Evolutionary conservation across 768 basidiomycete species (phyloP), one percentile per base, ranked within the genome.

Genomic region (Tubosaeta brunneosetosa): DNA sequence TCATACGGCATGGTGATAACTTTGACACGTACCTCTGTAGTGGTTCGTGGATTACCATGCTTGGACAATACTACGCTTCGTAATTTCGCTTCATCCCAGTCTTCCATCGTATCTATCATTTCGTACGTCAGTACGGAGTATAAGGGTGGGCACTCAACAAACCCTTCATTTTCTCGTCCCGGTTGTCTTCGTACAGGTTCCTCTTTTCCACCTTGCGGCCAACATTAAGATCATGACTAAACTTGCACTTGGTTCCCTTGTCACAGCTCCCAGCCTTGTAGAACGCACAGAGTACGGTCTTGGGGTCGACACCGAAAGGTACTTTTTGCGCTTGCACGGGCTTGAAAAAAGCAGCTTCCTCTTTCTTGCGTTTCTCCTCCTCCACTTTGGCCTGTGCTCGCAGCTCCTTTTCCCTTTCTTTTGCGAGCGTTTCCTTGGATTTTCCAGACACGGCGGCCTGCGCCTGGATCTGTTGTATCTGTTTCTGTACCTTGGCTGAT

Each of bases 41-140:
- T 88, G 25, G 91, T 95, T 59, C 85, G 81, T 47, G 91, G 92
- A 71, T 94, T 97, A 26, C 94, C 94, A 56, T 83, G 79, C 70
- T 93, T 94, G 10, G 86, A 88, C 16, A 84, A 60, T 1, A 98
- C 91, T 51, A 98, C 97, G n/a, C 73, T 82, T 36, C 83, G 78
- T 51, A 99, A 74, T 72, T 97, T 97, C 63, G 86, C 93, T 55
- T 98, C 90, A 71, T 97, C 93, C 97, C 97, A 99, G 56, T 76
- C 84, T 61, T 97, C 94, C 97, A 98, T 98, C 11, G 92, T 94
- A 72, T 98, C 94, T 94, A 57, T 34, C 33, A 38, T 19, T 59
- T 44, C 43, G 16, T 26, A 45, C 26, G 41, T 55, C 22, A 57
- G 37, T 27, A 43, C 36, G 19, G 9, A 26, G 6, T 29, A 1